Evolutionary conservation across 169 alveolate genomes (phyloP), one percentile per base, ranked within the genome.

Genomic region (Plasmodium ovale): DNA sequence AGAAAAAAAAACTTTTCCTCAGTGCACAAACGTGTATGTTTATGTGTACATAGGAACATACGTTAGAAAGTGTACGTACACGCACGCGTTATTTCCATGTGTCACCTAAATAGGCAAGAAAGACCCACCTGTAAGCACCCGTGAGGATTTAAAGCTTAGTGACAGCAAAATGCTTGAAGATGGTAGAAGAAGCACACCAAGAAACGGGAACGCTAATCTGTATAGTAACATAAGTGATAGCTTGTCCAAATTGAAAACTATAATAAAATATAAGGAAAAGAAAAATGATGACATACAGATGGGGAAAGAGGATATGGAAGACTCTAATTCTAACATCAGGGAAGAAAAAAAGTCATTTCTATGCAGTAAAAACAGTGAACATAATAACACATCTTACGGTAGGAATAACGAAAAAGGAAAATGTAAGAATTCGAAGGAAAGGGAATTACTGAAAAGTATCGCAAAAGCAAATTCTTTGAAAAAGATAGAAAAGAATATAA

Each of bases 401-500:
- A 47, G 56, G 12, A 47, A 47, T 47, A 47, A 21, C 10, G 56
- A 47, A 47, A 47, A 47, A 47, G 16, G 16, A 47, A 47, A 47
- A 47, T 47, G 16, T 47, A 47, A 25, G 6, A 60, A 54, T 25
- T 60, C 59, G 23, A 62, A 44, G 12, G 74, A 60, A 27, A 60
- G 25, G 44, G 77, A 77, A 77, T 21, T 77, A 35, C 37, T 77
- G 53, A 77, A 37, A 67, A 77, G 39, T 31, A 49, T 62, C 29
- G 67, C 88, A 19, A 60, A 77, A 21, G 68, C 49, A 19, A 60
- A 60, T 77, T 77, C 88, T 25, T 44, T 77, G 21, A 77, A 62
- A 60, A 77, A 77, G 42, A 60, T 77, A 60, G 88, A 60, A 77
- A 77, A 77, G 29, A 77, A 77, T 60, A 77, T 60, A 77, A 77